Evolutionary conservation across 805 yeast species (phyloP), one percentile per base, ranked within the genome.

Genomic region (Teunomyces kruisii): DNA sequence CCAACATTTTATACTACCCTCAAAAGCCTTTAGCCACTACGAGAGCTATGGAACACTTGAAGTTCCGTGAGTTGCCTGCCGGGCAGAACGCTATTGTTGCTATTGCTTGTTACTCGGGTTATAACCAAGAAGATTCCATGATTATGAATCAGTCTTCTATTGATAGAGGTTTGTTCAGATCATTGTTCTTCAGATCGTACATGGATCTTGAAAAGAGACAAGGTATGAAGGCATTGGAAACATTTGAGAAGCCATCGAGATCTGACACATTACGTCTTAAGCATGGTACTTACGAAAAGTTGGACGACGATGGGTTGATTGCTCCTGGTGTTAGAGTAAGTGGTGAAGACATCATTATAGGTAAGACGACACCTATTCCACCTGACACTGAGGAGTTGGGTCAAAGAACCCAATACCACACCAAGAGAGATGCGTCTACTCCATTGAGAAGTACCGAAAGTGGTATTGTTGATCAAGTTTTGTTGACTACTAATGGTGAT

Each of bases 101-200:
- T 24, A 94, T 94, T 77, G 81, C 96, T 36, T 94, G 99, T 80
- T 94, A 94, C 71, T 88, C 96, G 33, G 99, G 99, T 62, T 94
- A 94, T 71, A 94, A 94, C 70, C 99, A 94, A 78, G 99, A 94
- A 86, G 99, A 94, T 86, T 94, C 99, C 33, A 89, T 94, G 94
- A 94, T 94, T 74, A 94, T 94, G 99, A 94, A 94, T 68, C 99
- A 94, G 75, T 86, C 96, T 9, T 88, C 96, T 30, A 94, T 94
- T 63, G 99, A 94, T 68, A 79, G 98, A 61, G 99, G 99, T 45
- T 74, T 94, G 58, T 94, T 94, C 78, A 78, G 99, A 70, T 90
- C 97, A 9, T 76, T 94, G 62, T 94, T 92, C 73, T 94, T 91
- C 78, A 80, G 99, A 67, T 88, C 98, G 1, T 94, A 94, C 67